Evolutionary conservation across 345 rosid species (phyloP), one percentile per base, ranked within the genome.

Genomic region (Moringa oleifera): DNA sequence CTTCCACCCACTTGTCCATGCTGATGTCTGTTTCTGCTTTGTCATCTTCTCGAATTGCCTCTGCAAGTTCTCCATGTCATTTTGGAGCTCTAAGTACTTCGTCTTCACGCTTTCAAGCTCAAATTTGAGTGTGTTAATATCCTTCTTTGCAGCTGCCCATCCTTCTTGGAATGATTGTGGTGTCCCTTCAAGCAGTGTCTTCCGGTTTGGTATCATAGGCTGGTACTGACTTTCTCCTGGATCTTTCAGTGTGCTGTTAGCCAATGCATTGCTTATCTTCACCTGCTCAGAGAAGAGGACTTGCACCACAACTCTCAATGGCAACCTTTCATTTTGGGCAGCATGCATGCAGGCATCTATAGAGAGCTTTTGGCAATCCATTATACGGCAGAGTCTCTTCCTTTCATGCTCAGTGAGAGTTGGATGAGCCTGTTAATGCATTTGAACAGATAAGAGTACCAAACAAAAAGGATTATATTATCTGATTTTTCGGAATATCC

Each of bases 81-180:
- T 83, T 72, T 93, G 98, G 51, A 93, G 94, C 79, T 88, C 96
- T 7, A 81, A 68, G 63, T 93, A 88, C 81, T 90, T 93, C 0
- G 92, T 69, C 72, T 93, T 93, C 73, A 93, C 81, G 0, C 81
- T 83, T 36, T 93, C 94, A 0, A 93, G 87, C 81, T 93, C 98
- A 25, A 93, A 93, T 55, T 90, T 90, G 58, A 93, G 85, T 2
- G 88, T 83, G 80, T 93, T 90, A 12, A 93, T 90, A 71, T 93
- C 98, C 70, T 90, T 90, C 79, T 90, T 90, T 0, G 99, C 97
- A 0, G 92, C 72, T 7, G 85, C 68, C 99, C 99, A 90, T 0
- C 95, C 99, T 88, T 94, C 97, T 76, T 90, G 99, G 77, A 94
- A 90, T 2, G 99, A 94, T 62, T 77, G 92, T 0, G 97, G 99